Evolutionary conservation across 306 rosid genomes (phyloP).

Genomic region (Pyrus communis): DNA sequence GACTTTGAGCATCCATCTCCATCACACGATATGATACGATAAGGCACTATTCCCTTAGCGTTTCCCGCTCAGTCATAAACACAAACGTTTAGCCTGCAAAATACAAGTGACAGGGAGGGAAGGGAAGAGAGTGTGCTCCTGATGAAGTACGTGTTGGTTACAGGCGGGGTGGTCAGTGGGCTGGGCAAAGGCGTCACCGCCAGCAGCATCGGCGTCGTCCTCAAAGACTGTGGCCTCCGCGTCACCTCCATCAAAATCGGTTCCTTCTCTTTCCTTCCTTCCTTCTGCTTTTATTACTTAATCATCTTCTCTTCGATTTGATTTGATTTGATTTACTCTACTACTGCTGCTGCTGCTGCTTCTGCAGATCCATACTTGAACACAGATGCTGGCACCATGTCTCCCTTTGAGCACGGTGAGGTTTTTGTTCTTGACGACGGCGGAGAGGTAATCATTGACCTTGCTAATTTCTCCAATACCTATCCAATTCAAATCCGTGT

Average conservation of each 20-base stretch:
- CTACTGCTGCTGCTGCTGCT: neutral
- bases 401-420: slow-evolving; percentile 99
- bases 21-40: too few species aligned
- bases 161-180: slow-evolving; percentile 96
- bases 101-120: neutral
- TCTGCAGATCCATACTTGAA: slow-evolving; percentile 89
- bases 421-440: slow-evolving; percentile 99
- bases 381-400: slow-evolving; percentile 99
- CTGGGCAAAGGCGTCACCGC: slow-evolving; percentile 99
- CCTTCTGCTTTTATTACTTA: neutral
- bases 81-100: slow-evolving; percentile 29
- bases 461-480: neutral
- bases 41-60: neutral
- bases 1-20: too few species aligned
- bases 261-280: slow-evolving; percentile 6
- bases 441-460: slow-evolving; percentile 57
- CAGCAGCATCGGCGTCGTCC: slow-evolving; percentile 95
- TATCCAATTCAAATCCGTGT: neutral
- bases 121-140: neutral
- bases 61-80: slow-evolving; percentile 42
- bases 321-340: neutral
- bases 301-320: neutral
- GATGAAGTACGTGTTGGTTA: slow-evolving; percentile 86
- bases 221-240: slow-evolving; percentile 93
- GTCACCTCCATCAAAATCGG: slow-evolving; percentile 98